Evolutionary conservation across 768 basidiomycete genomes (phyloP).

Genomic region (Calocera cornea): DNA sequence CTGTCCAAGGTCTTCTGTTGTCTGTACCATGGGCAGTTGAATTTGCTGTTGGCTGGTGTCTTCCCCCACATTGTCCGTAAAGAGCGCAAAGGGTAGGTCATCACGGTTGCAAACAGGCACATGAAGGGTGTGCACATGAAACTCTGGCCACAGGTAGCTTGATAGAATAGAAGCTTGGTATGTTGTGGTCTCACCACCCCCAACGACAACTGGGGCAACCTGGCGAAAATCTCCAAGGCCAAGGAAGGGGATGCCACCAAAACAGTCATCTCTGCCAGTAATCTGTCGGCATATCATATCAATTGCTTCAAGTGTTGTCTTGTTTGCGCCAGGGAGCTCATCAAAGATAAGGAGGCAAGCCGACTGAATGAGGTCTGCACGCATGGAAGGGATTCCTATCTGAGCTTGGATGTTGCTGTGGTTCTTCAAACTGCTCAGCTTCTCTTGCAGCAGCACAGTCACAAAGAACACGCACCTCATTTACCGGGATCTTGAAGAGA

Average conservation of each 20-base stretch:
- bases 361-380: conserved; percentile 25
- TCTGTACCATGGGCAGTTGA: conserved; percentile 16
- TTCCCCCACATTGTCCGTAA: conserved; percentile 31
- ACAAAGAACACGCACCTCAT: conserved; percentile 24
- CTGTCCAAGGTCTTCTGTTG: conserved; percentile 10
- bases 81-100: conserved; percentile 26
- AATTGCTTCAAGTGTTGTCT: conserved; percentile 24
- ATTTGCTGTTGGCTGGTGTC: conserved; percentile 20
- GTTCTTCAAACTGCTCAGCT: too few relatives aligned
- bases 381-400: conserved; percentile 16
- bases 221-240: conserved; percentile 32
- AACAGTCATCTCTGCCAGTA: conserved; percentile 21
- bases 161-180: conserved; percentile 28
- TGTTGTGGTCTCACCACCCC: conserved; percentile 21
- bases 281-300: conserved; percentile 24
- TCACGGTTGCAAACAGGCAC: conserved; percentile 28
- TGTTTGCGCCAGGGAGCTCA: conserved; percentile 33
- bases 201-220: conserved; percentile 28
- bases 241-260: conserved; percentile 29
- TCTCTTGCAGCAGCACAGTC: background rate
- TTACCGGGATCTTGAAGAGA: conserved; percentile 26
- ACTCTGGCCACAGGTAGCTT: conserved; percentile 25
- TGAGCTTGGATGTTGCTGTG: too few relatives aligned
- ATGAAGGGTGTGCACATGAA: conserved; percentile 21
- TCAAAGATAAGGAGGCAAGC: conserved; percentile 29